Base-by-base conservation (phyloP, 225 moss, liverwort and hornwort genomes). In the Pleurozium schreberi region DNA sequence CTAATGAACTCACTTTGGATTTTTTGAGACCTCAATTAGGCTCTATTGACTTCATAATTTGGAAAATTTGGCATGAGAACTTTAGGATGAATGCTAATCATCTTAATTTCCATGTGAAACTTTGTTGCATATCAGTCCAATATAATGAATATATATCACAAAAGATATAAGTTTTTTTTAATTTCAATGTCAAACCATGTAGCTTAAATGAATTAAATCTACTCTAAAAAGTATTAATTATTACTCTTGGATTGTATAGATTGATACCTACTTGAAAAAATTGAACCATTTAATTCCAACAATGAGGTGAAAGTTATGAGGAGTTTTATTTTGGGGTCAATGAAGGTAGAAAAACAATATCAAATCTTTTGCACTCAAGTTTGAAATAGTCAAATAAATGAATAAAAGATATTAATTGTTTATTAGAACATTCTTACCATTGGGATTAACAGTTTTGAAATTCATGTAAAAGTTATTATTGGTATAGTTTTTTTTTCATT, bases 1-100 rank as follows among this genome's bases (percentile, higher is more conserved):
- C 1, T 4, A 70, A n/a, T n/a, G n/a, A n/a, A 14, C 0, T 15
- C 5, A 28, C 3, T 43, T 71, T 28, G 9, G 3, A 0, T 16
- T 9, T 42, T 71, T 15, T 27, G 3, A 71, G 6, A 73, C 45
- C 45, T 30, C 1, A 0, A 6, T 73, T 1, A 18, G 0, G 3
- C 5, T 10, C 18, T 73, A 45, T 73, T 17, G 10, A 18, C 30
- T 28, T 45, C 6, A 30, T 15, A 30, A 18, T 30, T 45, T 30
- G 47, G 5, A 6, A 73, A 6, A 30, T 30, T 43, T 28, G 30
- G 0, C 2, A 30, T 11, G 11, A 30, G 30, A 17, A 10, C 1
- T 45, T 18, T 18, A 5, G 6, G 0, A 30, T 45, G 10, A 28
- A 73, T 45, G 18, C 17, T 45, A 45, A 73, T 30, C 10, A 45